These are phyloP conservation scores for Fusarium coffeatum DNA, from an alignment of 2,329 filamentous ascomycete species.

Conservation along the genomic window DNA sequence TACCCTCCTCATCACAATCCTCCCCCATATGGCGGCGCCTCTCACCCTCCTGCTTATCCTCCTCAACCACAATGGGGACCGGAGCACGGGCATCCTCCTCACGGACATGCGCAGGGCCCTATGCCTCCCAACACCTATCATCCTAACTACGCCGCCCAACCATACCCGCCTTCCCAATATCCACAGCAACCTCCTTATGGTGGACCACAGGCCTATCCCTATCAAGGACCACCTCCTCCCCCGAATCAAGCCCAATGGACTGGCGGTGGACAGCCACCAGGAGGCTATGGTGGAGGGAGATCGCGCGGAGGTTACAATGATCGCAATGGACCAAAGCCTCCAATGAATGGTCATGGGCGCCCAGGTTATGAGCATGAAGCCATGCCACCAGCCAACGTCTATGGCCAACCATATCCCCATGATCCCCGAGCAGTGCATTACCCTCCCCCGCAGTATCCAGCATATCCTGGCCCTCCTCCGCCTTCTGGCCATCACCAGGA, in stretches of 20 bases:
- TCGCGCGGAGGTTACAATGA: slow-evolving; percentile 60
- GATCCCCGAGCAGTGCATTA: slow-evolving; percentile 54
- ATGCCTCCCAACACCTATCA: slow-evolving; percentile 67
- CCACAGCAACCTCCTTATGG: slow-evolving; percentile 59
- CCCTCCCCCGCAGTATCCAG: slow-evolving; percentile 52
- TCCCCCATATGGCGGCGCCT: slow-evolving; percentile 46
- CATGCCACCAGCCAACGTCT: slow-evolving; percentile 52
- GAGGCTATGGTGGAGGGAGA: slow-evolving; percentile 54
- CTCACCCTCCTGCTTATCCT: slow-evolving; percentile 53
- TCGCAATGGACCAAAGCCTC: slow-evolving; percentile 54
- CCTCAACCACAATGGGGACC: slow-evolving; percentile 57
- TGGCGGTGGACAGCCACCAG: slow-evolving; percentile 50
- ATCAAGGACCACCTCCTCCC: slow-evolving; percentile 52
- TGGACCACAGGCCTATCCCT: slow-evolving; percentile 55
- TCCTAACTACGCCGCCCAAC: slow-evolving; percentile 68
- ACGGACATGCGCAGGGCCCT: slow-evolving; percentile 60
- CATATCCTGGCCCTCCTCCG: slow-evolving; percentile 56
- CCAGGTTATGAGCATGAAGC: slow-evolving; percentile 52
- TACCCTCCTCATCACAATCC: slow-evolving; percentile 50
- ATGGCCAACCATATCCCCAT: slow-evolving; percentile 55
- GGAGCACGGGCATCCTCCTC: slow-evolving; percentile 55
- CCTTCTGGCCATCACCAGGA: slow-evolving; percentile 52
- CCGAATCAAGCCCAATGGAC: slow-evolving; percentile 52
- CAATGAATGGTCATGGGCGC: slow-evolving; percentile 50
- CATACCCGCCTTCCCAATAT: slow-evolving; percentile 59